Evolutionary conservation across 768 basidiomycete species (phyloP).

Genomic region (Cyathus striatus): DNA sequence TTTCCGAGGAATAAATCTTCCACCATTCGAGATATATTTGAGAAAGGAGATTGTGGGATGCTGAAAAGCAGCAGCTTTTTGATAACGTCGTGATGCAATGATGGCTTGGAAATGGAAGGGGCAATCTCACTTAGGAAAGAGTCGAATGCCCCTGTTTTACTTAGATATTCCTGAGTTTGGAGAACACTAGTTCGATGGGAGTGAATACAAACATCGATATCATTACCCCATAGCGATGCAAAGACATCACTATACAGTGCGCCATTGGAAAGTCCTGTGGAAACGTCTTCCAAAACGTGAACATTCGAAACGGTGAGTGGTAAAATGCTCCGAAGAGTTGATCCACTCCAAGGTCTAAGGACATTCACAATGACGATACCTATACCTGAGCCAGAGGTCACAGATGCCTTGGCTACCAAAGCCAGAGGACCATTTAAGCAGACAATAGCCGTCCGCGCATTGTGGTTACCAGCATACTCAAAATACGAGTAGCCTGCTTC

Average conservation of each 20-base stretch:
- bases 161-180: slow-evolving; percentile 48
- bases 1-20: slow-evolving; percentile 53
- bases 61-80: slow-evolving; percentile 67
- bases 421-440: slow-evolving; percentile 75
- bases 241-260: slow-evolving; percentile 71
- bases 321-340: slow-evolving; percentile 51
- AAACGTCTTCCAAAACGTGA: slow-evolving; percentile 78
- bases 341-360: slow-evolving; percentile 78
- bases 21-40: slow-evolving; percentile 51
- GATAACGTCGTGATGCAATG: slow-evolving; percentile 42
- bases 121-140: slow-evolving; percentile 31
- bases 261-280: slow-evolving; percentile 55
- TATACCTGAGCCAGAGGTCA: slow-evolving; percentile 38
- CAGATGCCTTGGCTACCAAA: slow-evolving; percentile 51
- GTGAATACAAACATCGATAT: slow-evolving; percentile 35
- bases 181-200: slow-evolving; percentile 56
- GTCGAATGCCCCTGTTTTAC: slow-evolving; percentile 35
- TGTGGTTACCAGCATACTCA: slow-evolving; percentile 63
- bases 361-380: slow-evolving; percentile 72
- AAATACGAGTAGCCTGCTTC: slow-evolving; percentile 70
- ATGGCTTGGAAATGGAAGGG: slow-evolving; percentile 24
- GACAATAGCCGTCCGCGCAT: slow-evolving; percentile 64
- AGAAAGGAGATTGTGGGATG: slow-evolving; percentile 48
- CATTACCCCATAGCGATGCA: slow-evolving; percentile 41
- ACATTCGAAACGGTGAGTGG: slow-evolving; percentile 56